Base-by-base conservation (phyloP, 768 basidiomycete genomes). In the Symmetrospora coprosmae region DNA sequence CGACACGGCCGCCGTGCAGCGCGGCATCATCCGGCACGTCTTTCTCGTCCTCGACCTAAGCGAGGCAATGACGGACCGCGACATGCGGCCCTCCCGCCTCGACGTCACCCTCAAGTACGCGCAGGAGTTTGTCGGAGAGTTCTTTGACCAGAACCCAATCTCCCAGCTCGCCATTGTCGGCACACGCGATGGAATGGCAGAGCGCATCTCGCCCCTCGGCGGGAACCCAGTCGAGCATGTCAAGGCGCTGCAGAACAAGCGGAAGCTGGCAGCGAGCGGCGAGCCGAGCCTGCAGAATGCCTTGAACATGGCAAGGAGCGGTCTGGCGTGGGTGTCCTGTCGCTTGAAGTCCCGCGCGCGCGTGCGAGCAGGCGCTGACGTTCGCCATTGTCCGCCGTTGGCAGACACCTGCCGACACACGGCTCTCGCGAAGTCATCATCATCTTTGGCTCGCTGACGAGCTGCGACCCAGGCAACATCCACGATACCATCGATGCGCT, bases 61-160 rank as follows among this genome's bases (percentile, higher is more conserved):
- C 0, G 74, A 80, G 1, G 81, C 89, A 0, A 97, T 97, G 89
- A 79, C 81, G 74, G 94, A 97, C 73, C 81, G 90, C 28, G 94
- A 99, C 74, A 87, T 92, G 83, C 80, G 92, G 5, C 89, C 91
- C 11, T 89, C 87, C 21, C 80, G 94, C 59, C 91, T 92, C 66
- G 91, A 94, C 69, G 73, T 99, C 31, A 84, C 83, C 67, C 74
- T 97, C 41, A 84, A 90, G 68, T 92, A 91, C 70, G 81, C 89
- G 14, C 80, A 89, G 60, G 87, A 87, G 67, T 99, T 97, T 66
- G 79, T 97, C 28, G 76, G 79, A 6, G 94, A 99, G 71, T 99
- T 92, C 91, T 99, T 97, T 72, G 94, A 99, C 74, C 94, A 97
- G 75, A 99, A 99, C 69, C 94, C 94, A 1, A 77, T 99, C 13